Conservation (phyloP, 2,329 filamentous ascomycete species). For the Xylariales sp. region DNA sequence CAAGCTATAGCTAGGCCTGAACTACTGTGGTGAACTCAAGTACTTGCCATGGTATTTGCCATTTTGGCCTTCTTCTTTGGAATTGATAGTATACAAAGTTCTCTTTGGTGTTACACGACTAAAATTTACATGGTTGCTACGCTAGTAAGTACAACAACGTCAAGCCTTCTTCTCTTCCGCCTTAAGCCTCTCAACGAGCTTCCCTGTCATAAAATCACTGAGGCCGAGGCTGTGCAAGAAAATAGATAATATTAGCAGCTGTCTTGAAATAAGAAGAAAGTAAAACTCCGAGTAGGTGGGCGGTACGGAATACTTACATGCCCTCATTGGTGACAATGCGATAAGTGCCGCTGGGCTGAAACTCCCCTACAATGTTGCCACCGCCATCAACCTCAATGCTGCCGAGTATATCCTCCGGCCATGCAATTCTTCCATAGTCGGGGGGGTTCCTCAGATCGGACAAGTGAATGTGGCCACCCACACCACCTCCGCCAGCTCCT, state of each 20-base stretch:
- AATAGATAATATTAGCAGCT: too few relatives aligned
- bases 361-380: constrained; percentile 54
- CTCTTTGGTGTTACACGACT: too few relatives aligned
- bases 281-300: too few relatives aligned
- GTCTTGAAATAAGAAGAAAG: too few relatives aligned
- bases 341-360: constrained; percentile 59
- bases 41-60: too few relatives aligned
- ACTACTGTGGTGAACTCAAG: too few relatives aligned
- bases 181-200: constrained; percentile 47
- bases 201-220: constrained; percentile 49
- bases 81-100: too few relatives aligned
- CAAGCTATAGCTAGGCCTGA: too few relatives aligned
- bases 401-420: constrained; percentile 66
- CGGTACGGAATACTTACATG: too few relatives aligned
- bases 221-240: constrained; percentile 53
- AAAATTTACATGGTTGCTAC: too few relatives aligned
- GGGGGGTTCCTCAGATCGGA: constrained; percentile 61
- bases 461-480: constrained; percentile 61
- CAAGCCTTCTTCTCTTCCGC: constrained; percentile 41
- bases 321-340: constrained; percentile 61
- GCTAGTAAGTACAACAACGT: not conserved
- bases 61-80: too few relatives aligned
- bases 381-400: constrained; percentile 59
- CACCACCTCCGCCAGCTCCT: constrained; percentile 55
- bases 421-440: constrained; percentile 64